phyloP scores from a whole-genome alignment of 352 stramenopile species.

The Phytophthora parvispora region DNA sequence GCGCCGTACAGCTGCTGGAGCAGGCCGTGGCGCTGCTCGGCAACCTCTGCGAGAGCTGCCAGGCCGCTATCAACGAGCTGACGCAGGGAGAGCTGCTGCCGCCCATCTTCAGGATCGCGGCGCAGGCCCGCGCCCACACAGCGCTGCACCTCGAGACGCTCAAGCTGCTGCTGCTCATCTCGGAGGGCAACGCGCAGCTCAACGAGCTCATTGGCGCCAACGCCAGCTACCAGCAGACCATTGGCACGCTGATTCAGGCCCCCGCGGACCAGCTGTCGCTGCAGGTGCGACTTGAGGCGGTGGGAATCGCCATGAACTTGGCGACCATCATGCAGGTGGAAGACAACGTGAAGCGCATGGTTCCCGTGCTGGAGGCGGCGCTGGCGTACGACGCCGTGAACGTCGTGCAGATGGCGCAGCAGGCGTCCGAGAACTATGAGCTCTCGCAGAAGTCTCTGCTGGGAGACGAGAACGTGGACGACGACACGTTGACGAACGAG shows the following conservation, averaged over 20 bases:
- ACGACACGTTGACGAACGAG: conserved; percentile 70
- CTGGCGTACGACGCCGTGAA: conserved; percentile 86
- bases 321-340: conserved; percentile 77
- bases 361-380: conserved; percentile 75
- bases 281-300: conserved; percentile 61
- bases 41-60: conserved; percentile 89
- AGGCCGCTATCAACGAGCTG: conserved; percentile 84
- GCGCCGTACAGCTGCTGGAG: conserved; percentile 82
- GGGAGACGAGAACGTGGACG: conserved; percentile 73
- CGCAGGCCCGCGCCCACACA: conserved; percentile 54
- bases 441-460: conserved; percentile 69
- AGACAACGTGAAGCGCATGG: conserved; percentile 70
- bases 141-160: conserved; percentile 83
- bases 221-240: conserved; percentile 70
- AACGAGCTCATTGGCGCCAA: conserved; percentile 75
- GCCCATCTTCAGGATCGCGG: conserved; percentile 80
- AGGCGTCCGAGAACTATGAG: conserved; percentile 66
- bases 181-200: conserved; percentile 83
- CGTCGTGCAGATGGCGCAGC: conserved; percentile 81
- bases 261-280: conserved; percentile 59
- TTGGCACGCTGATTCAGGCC: conserved; percentile 77
- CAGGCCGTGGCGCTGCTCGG: conserved; percentile 81
- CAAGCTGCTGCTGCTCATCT: conserved; percentile 85
- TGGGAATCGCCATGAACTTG: conserved; percentile 88
- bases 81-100: conserved; percentile 80